These are phyloP conservation scores for Hanseniaspora lindneri DNA, from an alignment of 805 yeast genomes.

Conservation along the genomic window DNA sequence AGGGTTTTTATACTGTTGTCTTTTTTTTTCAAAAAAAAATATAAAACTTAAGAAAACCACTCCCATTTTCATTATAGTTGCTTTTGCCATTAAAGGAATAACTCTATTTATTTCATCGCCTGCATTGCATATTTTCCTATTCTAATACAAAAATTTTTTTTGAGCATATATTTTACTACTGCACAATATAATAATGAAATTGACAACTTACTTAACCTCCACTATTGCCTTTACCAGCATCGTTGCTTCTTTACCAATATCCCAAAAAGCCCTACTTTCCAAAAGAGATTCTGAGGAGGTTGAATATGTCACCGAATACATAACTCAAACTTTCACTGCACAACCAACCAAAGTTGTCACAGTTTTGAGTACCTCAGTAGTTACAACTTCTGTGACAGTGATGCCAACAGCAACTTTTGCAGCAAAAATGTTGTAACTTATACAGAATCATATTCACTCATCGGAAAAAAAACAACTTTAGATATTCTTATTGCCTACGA, in stretches of 20 bases:
- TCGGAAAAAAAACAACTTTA: too few species aligned
- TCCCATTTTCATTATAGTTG: too few species aligned
- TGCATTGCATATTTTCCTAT: too few species aligned
- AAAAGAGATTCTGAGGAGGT: slow-evolving; percentile 6
- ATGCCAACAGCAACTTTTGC: slow-evolving; percentile 13
- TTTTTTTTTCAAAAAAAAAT: too few species aligned
- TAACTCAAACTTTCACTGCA: slow-evolving; percentile 11
- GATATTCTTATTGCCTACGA: neutral
- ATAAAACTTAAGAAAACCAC: too few species aligned
- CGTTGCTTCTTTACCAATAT: slow-evolving; percentile 7
- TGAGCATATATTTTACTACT: too few species aligned
- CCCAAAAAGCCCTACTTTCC: neutral
- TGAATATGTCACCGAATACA: slow-evolving; percentile 15
- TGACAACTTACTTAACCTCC: neutral
- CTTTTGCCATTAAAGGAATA: too few species aligned
- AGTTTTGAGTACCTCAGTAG: slow-evolving; percentile 11
- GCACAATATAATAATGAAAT: slow-evolving; percentile 2
- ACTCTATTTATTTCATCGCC: too few species aligned
- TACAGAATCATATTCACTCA: neutral
- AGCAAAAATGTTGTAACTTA: slow-evolving; percentile 5
- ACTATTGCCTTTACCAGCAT: neutral
- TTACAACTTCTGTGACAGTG: slow-evolving; percentile 10
- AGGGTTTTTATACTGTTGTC: too few species aligned
- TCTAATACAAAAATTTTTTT: too few species aligned
- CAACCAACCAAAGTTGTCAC: slow-evolving; percentile 14